Evolutionary conservation across 192 early-diverging fungal genomes (phyloP), one percentile per base, ranked within the genome.

Genomic region (Coemansia javaensis): DNA sequence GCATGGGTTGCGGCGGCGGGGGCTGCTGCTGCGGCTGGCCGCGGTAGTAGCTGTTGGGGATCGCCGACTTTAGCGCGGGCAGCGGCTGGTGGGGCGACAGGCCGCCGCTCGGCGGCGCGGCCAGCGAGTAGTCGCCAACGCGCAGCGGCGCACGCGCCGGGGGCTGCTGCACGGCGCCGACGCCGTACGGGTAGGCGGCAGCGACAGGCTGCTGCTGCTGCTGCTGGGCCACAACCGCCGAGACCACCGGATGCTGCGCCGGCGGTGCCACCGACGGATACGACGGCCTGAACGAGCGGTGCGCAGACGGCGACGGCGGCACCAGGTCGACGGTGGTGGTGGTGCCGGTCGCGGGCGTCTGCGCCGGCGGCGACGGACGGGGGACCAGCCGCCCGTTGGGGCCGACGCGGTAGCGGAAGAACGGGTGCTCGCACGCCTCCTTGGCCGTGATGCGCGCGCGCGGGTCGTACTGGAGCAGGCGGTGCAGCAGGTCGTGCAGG

Each of bases 341-440:
- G 40, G 40, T 44, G 40, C 7, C 46, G 0, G 46, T 17, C 17
- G 20, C 40, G 14, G 61, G 60, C 15, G 36, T 39, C 21, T 52
- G 53, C 20, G 40, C 35, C 17, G 50, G 53, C 15, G 39, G 34
- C 6, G 44, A 9, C 20, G 48, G 25, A 4, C 50, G 47, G 31
- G 36, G 56, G 27, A 52, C 47, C 38, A 76, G 40, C 18, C 64
- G 57, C 5, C 66, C 66, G 34, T 76, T 67, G 20, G 74, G 54
- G 2, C 66, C 74, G n/a, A 82, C 59, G 5, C 70, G 62, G 21
- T 75, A 71, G 46, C 79, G 66, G 61, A 98, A 89, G 61, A 95
- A 97, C 27, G 82, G 84, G 59, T 95, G 93, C 18, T 81, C 61
- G 39, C 92, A 76, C 3, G 94, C 94, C 34, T 91, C 78, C 12